Evolutionary conservation across 805 yeast genomes (phyloP), one percentile per base, ranked within the genome.

Genomic region (Wickerhamiella nectarea): DNA sequence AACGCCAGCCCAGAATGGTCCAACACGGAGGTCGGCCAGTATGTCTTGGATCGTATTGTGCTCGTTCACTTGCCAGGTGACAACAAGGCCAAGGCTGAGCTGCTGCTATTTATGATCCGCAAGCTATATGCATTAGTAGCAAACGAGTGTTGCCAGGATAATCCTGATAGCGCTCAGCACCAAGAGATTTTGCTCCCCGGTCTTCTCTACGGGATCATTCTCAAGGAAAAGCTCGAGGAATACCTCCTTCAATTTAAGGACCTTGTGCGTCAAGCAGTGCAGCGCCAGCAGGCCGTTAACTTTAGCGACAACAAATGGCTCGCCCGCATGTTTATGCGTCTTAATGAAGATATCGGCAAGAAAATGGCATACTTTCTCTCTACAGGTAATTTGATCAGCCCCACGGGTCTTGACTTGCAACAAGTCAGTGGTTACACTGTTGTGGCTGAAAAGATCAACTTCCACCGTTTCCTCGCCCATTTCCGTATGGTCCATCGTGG

Each of bases 401-500:
- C 89, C 61, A 83, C 96, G 21, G 98, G 98, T 60, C 73, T 91
- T 47, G 98, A 91, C 71, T 74, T 91, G 63, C 98, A 91, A 65
- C 98, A 91, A 69, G 95, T 86, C 40, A 80, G 94, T 43, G 98
- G 98, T 56, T 91, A 84, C 63, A 91, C 98, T 1, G 98, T 91
- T 52, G 97, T 91, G 49, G 98, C 97, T 3, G 98, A 91, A 67
- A 91, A 91, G 65, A 91, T 91, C 65, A 91, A 91, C 62, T 91
- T 86, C 72, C 81, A 91, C 65, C 80, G 98, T 60, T 91, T 91
- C 68, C 78, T 91, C 51, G 79, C 97, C n/a, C 98, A 91, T 69
- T 91, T 91, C 74, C 72, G 98, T 67, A 91, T 91, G 98, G 97
- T 91, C 43, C 98, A 91, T 66, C 81, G 98, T 76, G 98, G 98